phyloP scores from a whole-genome alignment of 208 protist genomes.

The Acanthamoeba royreba region DNA sequence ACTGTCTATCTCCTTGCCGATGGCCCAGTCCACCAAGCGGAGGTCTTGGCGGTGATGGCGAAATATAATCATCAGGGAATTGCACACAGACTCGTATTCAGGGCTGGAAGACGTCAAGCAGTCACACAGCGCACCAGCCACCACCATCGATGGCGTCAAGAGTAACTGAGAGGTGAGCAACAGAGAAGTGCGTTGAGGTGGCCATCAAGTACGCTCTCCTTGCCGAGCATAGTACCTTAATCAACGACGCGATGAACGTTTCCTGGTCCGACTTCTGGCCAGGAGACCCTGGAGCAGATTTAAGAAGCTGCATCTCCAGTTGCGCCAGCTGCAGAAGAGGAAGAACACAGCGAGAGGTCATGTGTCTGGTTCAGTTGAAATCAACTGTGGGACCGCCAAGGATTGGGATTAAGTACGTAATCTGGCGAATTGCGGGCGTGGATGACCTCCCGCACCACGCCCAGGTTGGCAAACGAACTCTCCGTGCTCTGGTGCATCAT shows the following conservation, averaged over 20 bases:
- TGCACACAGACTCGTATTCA: slow-evolving; percentile 26
- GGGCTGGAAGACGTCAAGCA: background rate
- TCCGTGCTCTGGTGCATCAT: no score
- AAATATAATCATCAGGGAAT: slow-evolving; percentile 6
- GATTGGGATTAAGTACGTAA: no score
- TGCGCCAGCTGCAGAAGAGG: background rate
- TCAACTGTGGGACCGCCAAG: no score
- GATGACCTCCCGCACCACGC: no score
- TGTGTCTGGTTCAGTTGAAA: no score
- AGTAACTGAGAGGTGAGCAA: background rate
- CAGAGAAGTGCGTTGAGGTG: background rate
- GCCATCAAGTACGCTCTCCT: no score
- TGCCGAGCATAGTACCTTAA: background rate
- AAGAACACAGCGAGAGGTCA: background rate
- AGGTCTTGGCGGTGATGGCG: background rate
- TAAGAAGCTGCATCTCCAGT: background rate
- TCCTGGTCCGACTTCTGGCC: background rate
- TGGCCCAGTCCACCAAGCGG: background rate
- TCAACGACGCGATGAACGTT: background rate
- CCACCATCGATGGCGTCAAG: background rate
- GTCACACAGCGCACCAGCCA: background rate
- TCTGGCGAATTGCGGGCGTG: no score
- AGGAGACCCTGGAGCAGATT: background rate
- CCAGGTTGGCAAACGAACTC: no score
- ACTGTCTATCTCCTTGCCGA: background rate